These are phyloP conservation scores for Infundibulicybe gibba DNA, from an alignment of 768 basidiomycete genomes.

Conservation along the genomic window DNA sequence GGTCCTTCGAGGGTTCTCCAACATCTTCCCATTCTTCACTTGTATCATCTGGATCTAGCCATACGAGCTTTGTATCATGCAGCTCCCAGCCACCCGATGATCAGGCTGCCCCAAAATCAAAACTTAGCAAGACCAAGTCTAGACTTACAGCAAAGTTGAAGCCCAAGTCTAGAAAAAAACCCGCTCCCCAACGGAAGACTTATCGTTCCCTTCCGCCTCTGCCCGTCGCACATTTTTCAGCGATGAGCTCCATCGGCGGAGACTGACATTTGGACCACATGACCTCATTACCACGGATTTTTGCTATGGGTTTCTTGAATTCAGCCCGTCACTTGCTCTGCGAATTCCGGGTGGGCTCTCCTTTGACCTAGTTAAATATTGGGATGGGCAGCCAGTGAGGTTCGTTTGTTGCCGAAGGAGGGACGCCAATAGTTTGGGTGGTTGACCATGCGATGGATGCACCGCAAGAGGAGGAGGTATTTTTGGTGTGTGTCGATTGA, in stretches of 20 bases:
- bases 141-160: conserved; percentile 11
- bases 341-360: conserved; percentile 79
- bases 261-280: conserved; percentile 55
- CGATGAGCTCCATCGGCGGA: conserved; percentile 48
- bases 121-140: no score
- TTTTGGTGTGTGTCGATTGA: conserved; percentile 60
- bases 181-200: conserved; percentile 15
- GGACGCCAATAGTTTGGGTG: conserved; percentile 25
- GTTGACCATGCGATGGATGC: conserved; percentile 33
- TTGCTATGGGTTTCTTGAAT: conserved; percentile 82
- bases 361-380: conserved; percentile 83
- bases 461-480: conserved; percentile 20
- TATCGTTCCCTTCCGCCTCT: conserved; percentile 29
- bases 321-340: conserved; percentile 60
- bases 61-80: conserved; percentile 4
- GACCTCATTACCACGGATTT: conserved; percentile 81
- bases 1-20: conserved; percentile 1
- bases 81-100: not conserved
- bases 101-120: no score
- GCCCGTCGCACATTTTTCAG: conserved; percentile 69
- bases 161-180: conserved; percentile 11
- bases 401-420: conserved; percentile 76
- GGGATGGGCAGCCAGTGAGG: conserved; percentile 90
- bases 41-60: not conserved
- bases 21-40: not conserved